phyloP scores from a whole-genome alignment of 2,329 filamentous ascomycete genomes.

The Achaetomium macrosporum region DNA sequence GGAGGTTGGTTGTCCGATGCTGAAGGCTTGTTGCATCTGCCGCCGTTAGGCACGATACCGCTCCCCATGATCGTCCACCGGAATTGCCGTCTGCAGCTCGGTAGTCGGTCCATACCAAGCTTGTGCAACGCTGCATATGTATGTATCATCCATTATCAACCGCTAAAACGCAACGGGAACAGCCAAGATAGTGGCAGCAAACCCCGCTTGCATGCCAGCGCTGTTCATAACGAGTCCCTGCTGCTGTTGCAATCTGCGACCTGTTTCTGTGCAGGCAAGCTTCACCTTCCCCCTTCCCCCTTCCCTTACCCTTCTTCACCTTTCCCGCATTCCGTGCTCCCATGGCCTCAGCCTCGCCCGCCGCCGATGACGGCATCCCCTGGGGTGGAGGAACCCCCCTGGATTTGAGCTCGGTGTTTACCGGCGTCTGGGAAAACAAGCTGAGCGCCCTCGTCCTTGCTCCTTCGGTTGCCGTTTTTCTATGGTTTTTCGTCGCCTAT shows the following conservation, averaged over 20 bases:
- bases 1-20: too few relatives aligned
- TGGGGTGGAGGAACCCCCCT: background rate
- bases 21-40: too few relatives aligned
- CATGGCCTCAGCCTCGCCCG: conserved; percentile 12
- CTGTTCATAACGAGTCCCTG: conserved; percentile 3
- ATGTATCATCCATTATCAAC: background rate
- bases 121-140: background rate
- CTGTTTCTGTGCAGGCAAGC: background rate
- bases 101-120: background rate
- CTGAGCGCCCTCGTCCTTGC: conserved; percentile 9
- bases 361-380: conserved; percentile 3
- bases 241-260: background rate
- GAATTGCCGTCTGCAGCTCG: conserved; percentile 5
- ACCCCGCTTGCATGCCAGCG: background rate
- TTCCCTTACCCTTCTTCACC: background rate
- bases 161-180: conserved; percentile 4
- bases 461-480: conserved; percentile 14
- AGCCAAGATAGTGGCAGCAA: background rate
- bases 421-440: conserved; percentile 7
- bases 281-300: background rate
- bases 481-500: conserved; percentile 21
- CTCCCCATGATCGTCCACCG: background rate
- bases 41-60: too few relatives aligned
- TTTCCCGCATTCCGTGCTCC: background rate
- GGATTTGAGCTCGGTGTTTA: conserved; percentile 2